Base-by-base conservation (phyloP, 2,329 filamentous ascomycete genomes). In the Colletotrichum graminicola region DNA sequence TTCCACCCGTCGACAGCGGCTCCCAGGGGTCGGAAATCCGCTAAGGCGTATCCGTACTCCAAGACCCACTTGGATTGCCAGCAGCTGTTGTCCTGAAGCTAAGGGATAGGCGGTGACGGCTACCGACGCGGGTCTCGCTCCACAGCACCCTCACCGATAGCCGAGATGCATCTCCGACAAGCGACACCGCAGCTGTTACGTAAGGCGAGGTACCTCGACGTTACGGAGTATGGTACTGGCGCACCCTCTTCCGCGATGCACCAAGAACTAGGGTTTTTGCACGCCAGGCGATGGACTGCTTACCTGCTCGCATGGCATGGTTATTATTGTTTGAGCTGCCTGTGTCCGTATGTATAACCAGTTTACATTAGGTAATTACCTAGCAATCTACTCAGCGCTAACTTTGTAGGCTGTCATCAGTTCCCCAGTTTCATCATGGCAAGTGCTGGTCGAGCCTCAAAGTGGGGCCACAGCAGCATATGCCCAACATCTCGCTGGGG, bases 121-220 rank as follows among this genome's bases (percentile, higher is more conserved):
- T 21, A 8, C 16, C 16, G 16, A 43, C 16, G 11, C 65, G 69
- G 69, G 65, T 72, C 65, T 72, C 69, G 69, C 69, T 72, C 10
- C 34, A 36, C 34, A 2, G 69, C 59, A 56, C 69, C 59, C 26
- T 47, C 57, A n/a, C 69, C 69, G 69, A 72, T 72, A 72, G 65
- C 69, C 69, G 65, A 64, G 12, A 29, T 45, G 26, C 59, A 43
- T 18, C 64, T 21, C 64, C 64, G 65, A 67, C 57, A 67, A 55
- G 56, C 65, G 65, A 67, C 11, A 26, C 51, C 11, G 59, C 23
- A 2, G 2, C 2, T 14, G 11, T n/a, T 43, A 62, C 32, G n/a
- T 49, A 62, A 41, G 57, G 18, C 23, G 5, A 43, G 2, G 39
- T 41, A n/a, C n/a, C n/a, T n/a, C n/a, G n/a, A n/a, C n/a, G n/a